Base-by-base conservation (phyloP, 2,329 filamentous ascomycete genomes). In the Aureobasidium sp. region DNA sequence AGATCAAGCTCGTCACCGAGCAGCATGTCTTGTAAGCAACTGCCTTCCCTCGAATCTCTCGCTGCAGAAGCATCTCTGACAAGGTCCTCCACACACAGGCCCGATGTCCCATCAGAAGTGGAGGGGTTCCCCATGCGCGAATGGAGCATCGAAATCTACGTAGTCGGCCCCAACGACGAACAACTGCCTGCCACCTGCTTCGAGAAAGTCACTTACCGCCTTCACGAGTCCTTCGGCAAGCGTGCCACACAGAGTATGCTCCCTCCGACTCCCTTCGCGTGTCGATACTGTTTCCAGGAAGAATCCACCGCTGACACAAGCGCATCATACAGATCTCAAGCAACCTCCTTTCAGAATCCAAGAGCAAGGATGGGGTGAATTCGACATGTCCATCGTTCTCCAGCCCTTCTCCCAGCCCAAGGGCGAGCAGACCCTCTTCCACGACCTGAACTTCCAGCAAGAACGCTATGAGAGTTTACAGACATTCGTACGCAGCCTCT, bases 361-460 rank as follows among this genome's bases (percentile, higher is more conserved):
- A 59, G 95, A 98, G 71, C 88, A 96, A 72, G 93, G 93, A 61
- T 98, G 93, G 93, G 93, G 93, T 65, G 93, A 97, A 73, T 98
- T 98, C 68, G 93, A 97, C 68, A 91, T 98, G 83, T 78, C 77
- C 42, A 93, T 97, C 64, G 82, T 87, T 57, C 79, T 94, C 61
- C 86, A 84, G 65, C 87, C 86, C 38, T 83, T 86, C 25, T 66
- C 66, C 17, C 59, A 57, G 17, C 89, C 93, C 71, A 96, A 96
- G 76, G 85, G 81, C 54, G 91, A 95, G 65, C 81, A 89, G 64
- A 77, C 80, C 12, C 77, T 98, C 59, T 73, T 77, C 47, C 93
- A 98, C 70, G 93, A 98, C 66, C 79, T 98, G 57, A 96, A 97
- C 77, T 98, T 98, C 70, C 79, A 81, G 61, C 79, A 84, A 60